phyloP scores from a whole-genome alignment of 2,329 filamentous ascomycete species.

The Blastomyces silverae region DNA sequence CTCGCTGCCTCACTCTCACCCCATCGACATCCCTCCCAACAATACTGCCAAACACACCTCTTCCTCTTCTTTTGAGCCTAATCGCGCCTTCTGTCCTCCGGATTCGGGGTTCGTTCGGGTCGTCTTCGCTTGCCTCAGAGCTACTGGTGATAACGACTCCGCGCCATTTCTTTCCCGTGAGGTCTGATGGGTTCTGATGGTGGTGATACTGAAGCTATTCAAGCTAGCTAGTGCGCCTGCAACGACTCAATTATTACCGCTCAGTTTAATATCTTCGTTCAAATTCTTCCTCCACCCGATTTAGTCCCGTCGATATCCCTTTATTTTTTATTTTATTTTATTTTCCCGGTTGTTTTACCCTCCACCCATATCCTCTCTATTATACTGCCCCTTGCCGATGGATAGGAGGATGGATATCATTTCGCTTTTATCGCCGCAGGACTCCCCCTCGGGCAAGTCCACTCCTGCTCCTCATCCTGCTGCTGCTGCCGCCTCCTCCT shows the following conservation, averaged over 20 bases:
- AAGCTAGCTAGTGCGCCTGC: not conserved
- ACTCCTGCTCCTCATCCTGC: conserved; percentile 20
- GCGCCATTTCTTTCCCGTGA: not conserved
- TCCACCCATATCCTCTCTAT: not conserved
- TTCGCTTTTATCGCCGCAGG: conserved; percentile 42
- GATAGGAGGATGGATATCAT: conserved; percentile 40
- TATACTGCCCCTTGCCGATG: conserved; percentile 5
- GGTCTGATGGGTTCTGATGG: conserved; percentile 6
- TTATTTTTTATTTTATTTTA: not conserved
- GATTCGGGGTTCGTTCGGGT: not conserved
- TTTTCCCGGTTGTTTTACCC: not conserved
- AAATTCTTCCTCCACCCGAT: not conserved
- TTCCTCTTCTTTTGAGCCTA: not conserved
- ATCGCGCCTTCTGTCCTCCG: not conserved
- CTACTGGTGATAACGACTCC: not conserved
- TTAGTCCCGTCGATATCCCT: not conserved
- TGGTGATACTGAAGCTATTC: not conserved
- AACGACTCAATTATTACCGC: not conserved
- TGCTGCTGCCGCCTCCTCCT: not conserved
- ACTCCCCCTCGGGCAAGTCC: conserved; percentile 36
- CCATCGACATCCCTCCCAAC: not conserved
- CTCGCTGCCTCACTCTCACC: too few relatives aligned
- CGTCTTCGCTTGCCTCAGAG: not conserved
- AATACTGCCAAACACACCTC: not conserved
- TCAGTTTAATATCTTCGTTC: not conserved